A percentile compares a stretch with the other conserved stretches of the same genome.
These are phyloP conservation scores for Epichloe brachyelytri DNA, from an alignment of 2,329 filamentous ascomycete species.

Conservation along the genomic window DNA sequence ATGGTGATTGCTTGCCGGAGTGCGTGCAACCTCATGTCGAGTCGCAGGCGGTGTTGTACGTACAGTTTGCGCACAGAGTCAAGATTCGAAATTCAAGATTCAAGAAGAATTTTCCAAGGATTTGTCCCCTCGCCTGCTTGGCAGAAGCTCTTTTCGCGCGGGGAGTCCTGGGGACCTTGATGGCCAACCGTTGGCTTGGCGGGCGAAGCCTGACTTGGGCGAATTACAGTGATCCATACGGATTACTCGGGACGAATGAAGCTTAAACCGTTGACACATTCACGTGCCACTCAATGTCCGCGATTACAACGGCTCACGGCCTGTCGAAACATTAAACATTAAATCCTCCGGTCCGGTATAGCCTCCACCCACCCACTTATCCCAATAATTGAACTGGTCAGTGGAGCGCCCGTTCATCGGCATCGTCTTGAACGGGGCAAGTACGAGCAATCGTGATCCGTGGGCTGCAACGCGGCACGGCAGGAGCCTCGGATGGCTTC, in stretches of 20 bases:
- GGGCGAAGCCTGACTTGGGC: neutral
- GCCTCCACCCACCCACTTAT: no score
- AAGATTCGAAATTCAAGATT: neutral
- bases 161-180: neutral
- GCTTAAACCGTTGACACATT: neutral
- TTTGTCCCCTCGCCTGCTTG: no score
- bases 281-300: neutral
- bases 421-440: neutral
- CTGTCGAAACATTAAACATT: no score
- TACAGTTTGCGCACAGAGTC: neutral
- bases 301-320: neutral
- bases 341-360: no score
- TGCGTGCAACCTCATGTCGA: neutral
- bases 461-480: neutral
- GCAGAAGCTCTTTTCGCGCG: neutral
- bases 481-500: neutral
- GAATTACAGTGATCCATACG: neutral
- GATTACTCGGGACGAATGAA: neutral
- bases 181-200: neutral
- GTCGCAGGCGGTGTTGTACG: neutral
- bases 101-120: neutral
- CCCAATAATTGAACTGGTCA: no score
- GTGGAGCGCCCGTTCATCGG: no score
- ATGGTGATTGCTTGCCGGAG: neutral
- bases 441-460: neutral